phyloP scores from a whole-genome alignment of 495 filamentous ascomycete species.

The Clavariopsis aquatica region DNA sequence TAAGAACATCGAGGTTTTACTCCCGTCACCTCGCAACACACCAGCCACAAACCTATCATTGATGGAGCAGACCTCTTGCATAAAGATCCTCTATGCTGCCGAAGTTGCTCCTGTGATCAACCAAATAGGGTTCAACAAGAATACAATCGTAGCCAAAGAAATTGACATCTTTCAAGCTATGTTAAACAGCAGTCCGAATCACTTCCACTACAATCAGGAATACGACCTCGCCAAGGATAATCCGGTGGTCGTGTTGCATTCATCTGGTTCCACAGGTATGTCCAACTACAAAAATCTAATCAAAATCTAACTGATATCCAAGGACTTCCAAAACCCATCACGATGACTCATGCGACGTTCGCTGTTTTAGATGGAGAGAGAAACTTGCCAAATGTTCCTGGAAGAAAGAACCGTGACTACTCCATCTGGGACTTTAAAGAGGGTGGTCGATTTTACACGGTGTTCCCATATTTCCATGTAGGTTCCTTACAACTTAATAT shows the following conservation, averaged over 20 bases:
- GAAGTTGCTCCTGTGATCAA: slow-evolving; percentile 13
- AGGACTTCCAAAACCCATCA: slow-evolving; percentile 30
- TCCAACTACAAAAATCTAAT: no score
- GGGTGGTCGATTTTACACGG: slow-evolving; percentile 22
- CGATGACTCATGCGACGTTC: slow-evolving; percentile 28
- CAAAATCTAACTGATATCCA: no score
- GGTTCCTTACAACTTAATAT: no score
- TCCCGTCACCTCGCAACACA: slow-evolving; percentile 25
- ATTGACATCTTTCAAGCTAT: slow-evolving; percentile 20
- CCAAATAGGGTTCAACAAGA: no score
- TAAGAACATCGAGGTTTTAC: background rate
- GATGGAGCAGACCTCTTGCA: slow-evolving; percentile 24
- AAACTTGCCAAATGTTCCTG: slow-evolving; percentile 14
- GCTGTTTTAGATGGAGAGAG: slow-evolving; percentile 24
- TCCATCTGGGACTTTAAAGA: slow-evolving; percentile 30
- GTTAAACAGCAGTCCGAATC: slow-evolving; percentile 1
- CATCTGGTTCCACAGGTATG: slow-evolving; percentile 30
- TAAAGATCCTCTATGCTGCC: slow-evolving; percentile 16
- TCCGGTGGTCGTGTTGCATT: slow-evolving; percentile 25
- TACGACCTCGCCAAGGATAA: slow-evolving; percentile 20
- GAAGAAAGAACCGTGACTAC: slow-evolving; percentile 19
- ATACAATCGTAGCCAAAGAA: no score
- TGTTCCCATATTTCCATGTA: slow-evolving; percentile 31
- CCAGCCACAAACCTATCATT: slow-evolving; percentile 23
- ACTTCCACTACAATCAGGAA: slow-evolving; percentile 2